Evolutionary conservation across 768 basidiomycete genomes (phyloP).

Genomic region (Russula emetica): DNA sequence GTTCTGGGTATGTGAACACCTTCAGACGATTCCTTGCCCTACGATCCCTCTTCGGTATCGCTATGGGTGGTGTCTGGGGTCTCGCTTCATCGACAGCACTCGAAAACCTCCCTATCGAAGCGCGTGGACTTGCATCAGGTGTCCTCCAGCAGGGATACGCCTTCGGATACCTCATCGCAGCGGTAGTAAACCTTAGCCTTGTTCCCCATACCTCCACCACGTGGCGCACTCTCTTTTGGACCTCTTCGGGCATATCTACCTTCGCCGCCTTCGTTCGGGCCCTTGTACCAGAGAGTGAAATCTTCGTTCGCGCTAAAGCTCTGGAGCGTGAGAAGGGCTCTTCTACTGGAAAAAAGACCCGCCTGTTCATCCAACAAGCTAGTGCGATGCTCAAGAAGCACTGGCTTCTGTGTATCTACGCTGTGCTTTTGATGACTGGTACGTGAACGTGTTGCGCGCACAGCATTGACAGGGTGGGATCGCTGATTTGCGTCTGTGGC

Average conservation of each 20-base stretch:
- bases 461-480: not conserved
- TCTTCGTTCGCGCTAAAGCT: constrained; percentile 64
- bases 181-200: constrained; percentile 72
- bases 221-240: constrained; percentile 85
- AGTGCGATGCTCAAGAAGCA: constrained; percentile 74
- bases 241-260: constrained; percentile 64
- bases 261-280: constrained; percentile 67
- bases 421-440: constrained; percentile 76
- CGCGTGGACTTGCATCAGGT: constrained; percentile 83
- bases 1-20: constrained; percentile 72
- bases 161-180: constrained; percentile 81
- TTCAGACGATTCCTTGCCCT: constrained; percentile 80
- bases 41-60: constrained; percentile 78
- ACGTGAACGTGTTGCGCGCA: constrained; percentile 7
- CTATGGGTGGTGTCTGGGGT: constrained; percentile 91
- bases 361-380: constrained; percentile 67
- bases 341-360: constrained; percentile 49
- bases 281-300: constrained; percentile 70
- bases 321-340: constrained; percentile 44
- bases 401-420: constrained; percentile 82
- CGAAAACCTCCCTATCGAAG: constrained; percentile 83
- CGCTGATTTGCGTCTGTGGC: constrained; percentile 13
- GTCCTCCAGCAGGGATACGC: constrained; percentile 89
- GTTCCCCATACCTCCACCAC: constrained; percentile 37
- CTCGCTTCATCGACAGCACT: constrained; percentile 76